Evolutionary conservation across 805 yeast genomes (phyloP).

Genomic region (Wickerhamomyces chaumierensis): DNA sequence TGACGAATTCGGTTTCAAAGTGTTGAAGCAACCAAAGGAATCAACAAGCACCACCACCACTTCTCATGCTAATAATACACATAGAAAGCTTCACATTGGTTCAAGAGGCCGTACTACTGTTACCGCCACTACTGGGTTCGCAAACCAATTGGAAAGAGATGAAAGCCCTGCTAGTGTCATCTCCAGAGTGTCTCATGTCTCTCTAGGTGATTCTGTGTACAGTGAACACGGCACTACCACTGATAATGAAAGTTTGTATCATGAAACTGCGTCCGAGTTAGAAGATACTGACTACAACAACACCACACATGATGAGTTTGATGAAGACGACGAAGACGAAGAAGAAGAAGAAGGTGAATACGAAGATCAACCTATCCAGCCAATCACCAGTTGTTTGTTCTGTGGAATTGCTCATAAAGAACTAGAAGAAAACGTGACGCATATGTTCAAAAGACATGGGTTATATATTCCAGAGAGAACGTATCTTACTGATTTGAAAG

Average conservation of each 20-base stretch:
- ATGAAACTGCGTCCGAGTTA: slow-evolving; percentile 40
- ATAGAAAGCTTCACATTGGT: slow-evolving; percentile 6
- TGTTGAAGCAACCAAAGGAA: slow-evolving; percentile 18
- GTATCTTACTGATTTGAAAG: slow-evolving; percentile 56
- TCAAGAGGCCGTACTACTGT: slow-evolving; percentile 20
- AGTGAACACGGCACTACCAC: slow-evolving; percentile 22
- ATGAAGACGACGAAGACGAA: slow-evolving; percentile 21
- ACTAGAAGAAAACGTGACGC: slow-evolving; percentile 50
- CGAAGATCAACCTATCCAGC: slow-evolving; percentile 23
- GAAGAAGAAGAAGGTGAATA: slow-evolving; percentile 16
- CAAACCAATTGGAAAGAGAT: slow-evolving; percentile 21
- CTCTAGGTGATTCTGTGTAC: slow-evolving; percentile 35
- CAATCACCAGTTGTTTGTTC: slow-evolving; percentile 41
- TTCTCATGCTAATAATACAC: background rate
- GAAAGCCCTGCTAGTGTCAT: slow-evolving; percentile 40
- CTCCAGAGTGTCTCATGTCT: slow-evolving; percentile 45
- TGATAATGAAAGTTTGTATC: slow-evolving; percentile 22
- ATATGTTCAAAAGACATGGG: slow-evolving; percentile 76
- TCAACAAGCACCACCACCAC: too few relatives aligned
- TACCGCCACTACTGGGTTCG: too few relatives aligned
- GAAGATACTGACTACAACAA: slow-evolving; percentile 23
- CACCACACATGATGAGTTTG: slow-evolving; percentile 8
- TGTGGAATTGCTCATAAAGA: slow-evolving; percentile 44
- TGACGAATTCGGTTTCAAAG: slow-evolving; percentile 29
- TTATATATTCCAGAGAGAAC: slow-evolving; percentile 77